Evolutionary conservation across 352 stramenopile species (phyloP).

Genomic region (Pythium scleroteichum): DNA sequence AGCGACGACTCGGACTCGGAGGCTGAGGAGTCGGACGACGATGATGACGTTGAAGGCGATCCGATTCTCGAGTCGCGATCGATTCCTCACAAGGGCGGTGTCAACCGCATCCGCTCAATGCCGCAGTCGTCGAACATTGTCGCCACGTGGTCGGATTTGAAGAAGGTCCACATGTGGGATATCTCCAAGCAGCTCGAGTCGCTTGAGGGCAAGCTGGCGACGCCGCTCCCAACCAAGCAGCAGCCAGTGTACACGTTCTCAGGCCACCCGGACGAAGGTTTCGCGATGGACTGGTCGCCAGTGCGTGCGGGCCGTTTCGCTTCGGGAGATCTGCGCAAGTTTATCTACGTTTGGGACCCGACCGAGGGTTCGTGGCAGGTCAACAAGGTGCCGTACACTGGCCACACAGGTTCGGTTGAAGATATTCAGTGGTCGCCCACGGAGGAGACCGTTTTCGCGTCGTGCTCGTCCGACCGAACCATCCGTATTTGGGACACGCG

Average conservation of each 20-base stretch:
- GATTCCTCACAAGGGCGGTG: constrained; percentile 94
- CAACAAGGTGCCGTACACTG: constrained; percentile 90
- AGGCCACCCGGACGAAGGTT: constrained; percentile 96
- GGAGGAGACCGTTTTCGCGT: constrained; percentile 96
- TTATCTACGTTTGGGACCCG: constrained; percentile 95
- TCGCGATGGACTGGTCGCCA: constrained; percentile 97
- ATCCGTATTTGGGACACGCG: constrained; percentile 98
- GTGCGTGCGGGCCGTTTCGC: constrained; percentile 89
- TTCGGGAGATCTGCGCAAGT: constrained; percentile 96
- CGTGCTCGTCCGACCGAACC: constrained; percentile 92
- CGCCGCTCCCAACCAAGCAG: constrained; percentile 57
- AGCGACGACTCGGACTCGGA: constrained; percentile 76
- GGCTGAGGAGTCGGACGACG: constrained; percentile 72
- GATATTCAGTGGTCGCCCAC: constrained; percentile 98
- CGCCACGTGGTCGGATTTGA: constrained; percentile 95
- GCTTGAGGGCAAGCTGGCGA: constrained; percentile 77
- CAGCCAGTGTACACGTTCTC: constrained; percentile 92
- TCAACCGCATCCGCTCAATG: constrained; percentile 96
- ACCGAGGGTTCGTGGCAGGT: constrained; percentile 76
- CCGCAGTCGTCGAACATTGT: constrained; percentile 96
- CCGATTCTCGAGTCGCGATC: constrained; percentile 95
- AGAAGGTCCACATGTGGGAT: constrained; percentile 97
- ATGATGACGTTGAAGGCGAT: constrained; percentile 95
- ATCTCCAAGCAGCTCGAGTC: constrained; percentile 89
- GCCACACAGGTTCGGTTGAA: constrained; percentile 94